Percentiles rank a stretch among this genome's conserved stretches.
phyloP scores from a whole-genome alignment of 2,329 filamentous ascomycete species.

The Ophiostoma ips region DNA sequence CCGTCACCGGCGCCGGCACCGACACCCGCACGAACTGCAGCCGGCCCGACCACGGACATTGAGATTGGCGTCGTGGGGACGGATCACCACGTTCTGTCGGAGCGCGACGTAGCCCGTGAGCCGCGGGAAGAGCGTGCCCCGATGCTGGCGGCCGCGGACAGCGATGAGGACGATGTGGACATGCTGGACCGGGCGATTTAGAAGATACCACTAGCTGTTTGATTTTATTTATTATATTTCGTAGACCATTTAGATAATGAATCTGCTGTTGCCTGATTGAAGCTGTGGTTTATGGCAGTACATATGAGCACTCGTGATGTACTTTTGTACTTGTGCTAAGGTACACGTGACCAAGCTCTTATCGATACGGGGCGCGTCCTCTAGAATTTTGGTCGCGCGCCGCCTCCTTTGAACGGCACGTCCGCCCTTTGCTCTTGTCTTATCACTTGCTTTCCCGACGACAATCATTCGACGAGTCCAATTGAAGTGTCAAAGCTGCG shows the following conservation, averaged over 20 bases:
- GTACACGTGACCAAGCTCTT: slow-evolving; percentile 6
- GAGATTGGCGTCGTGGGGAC: slow-evolving; percentile 16
- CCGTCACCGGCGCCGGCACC: slow-evolving; percentile 17
- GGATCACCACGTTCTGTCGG: not conserved
- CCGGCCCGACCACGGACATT: slow-evolving; percentile 18
- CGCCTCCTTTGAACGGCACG: slow-evolving; percentile 1
- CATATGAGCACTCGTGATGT: no score
- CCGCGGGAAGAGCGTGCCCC: slow-evolving; percentile 23
- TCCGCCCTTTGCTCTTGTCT: slow-evolving; percentile 1
- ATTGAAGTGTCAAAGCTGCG: not conserved
- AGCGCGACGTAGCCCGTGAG: not conserved
- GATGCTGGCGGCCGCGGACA: slow-evolving; percentile 23
- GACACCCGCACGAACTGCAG: slow-evolving; percentile 18
- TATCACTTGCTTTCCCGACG: not conserved
- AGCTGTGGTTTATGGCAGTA: no score
- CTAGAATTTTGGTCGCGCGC: slow-evolving; percentile 11
- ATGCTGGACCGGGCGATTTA: not conserved
- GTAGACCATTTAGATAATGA: no score
- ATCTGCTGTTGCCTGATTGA: no score
- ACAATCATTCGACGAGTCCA: not conserved
- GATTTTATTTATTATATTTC: no score
- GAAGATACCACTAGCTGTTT: not conserved
- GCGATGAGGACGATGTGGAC: slow-evolving; percentile 10
- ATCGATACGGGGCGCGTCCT: slow-evolving; percentile 13
- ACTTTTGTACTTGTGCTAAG: no score